Percentiles rank a stretch among this genome's conserved stretches.
These are phyloP conservation scores for Colletotrichum gloeosporioides DNA, from an alignment of 2,329 filamentous ascomycete genomes.

Conservation along the genomic window DNA sequence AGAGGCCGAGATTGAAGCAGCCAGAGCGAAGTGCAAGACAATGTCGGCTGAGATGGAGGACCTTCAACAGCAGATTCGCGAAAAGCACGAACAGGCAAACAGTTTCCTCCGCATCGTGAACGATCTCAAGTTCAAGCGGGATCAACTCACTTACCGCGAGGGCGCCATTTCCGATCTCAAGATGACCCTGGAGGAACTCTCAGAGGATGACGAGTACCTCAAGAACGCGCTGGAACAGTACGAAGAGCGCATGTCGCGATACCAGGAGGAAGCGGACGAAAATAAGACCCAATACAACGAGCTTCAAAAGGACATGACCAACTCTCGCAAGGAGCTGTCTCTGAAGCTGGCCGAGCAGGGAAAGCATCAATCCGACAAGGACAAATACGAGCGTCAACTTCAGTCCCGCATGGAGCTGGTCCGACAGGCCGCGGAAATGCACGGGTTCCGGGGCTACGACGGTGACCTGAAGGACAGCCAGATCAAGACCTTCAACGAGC, in stretches of 20 bases:
- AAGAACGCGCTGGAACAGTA: slow-evolving; percentile 77
- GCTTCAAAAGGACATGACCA: slow-evolving; percentile 57
- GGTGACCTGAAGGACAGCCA: slow-evolving; percentile 76
- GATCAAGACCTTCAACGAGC: slow-evolving; percentile 78
- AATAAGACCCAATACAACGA: slow-evolving; percentile 70
- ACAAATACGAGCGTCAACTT: slow-evolving; percentile 83
- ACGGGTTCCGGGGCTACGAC: slow-evolving; percentile 86
- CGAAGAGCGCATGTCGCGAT: slow-evolving; percentile 73
- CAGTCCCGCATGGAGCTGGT: slow-evolving; percentile 75
- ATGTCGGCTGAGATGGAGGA: slow-evolving; percentile 67
- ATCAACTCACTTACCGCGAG: slow-evolving; percentile 74
- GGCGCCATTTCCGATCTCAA: slow-evolving; percentile 74
- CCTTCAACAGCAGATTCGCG: slow-evolving; percentile 61
- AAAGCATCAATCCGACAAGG: slow-evolving; percentile 83
- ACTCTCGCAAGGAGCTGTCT: slow-evolving; percentile 52
- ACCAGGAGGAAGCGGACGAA: slow-evolving; percentile 66
- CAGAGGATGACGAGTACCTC: slow-evolving; percentile 79
- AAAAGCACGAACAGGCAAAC: slow-evolving; percentile 75
- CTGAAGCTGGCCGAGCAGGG: slow-evolving; percentile 70
- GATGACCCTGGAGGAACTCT: slow-evolving; percentile 75
- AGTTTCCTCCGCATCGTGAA: slow-evolving; percentile 78
- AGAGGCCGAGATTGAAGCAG: slow-evolving; percentile 67
- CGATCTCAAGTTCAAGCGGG: slow-evolving; percentile 76
- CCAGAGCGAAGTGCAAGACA: slow-evolving; percentile 62
- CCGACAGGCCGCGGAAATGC: slow-evolving; percentile 75